Conservation (phyloP, 805 yeast genomes). For the Citeromyces nyonsensis region DNA sequence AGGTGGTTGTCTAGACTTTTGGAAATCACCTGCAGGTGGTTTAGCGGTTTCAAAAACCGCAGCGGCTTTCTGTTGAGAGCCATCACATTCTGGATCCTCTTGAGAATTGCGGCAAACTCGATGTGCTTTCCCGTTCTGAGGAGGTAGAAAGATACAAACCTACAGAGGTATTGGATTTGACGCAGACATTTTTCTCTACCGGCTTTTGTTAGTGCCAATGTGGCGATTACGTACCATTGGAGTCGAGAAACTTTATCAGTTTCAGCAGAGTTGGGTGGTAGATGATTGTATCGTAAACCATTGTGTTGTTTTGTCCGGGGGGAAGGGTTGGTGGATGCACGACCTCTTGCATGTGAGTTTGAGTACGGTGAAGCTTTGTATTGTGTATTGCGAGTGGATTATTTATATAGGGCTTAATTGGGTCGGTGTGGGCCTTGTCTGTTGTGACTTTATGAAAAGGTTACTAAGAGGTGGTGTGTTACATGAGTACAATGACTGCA, state of each 20-base stretch:
- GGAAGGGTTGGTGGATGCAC: too few species aligned
- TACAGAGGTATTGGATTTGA: conserved; percentile 62
- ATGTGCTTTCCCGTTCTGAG: conserved; percentile 37
- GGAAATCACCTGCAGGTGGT: conserved; percentile 55
- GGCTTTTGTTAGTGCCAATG: conserved; percentile 14
- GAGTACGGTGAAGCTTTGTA: too few species aligned
- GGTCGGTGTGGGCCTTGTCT: too few species aligned
- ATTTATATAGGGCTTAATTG: too few species aligned
- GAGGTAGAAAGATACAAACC: conserved; percentile 54
- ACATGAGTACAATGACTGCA: too few species aligned
- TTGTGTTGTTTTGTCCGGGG: conserved; percentile 7
- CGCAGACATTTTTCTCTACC: conserved; percentile 78
- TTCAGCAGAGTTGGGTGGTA: conserved; percentile 62
- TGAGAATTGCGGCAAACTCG: conserved; percentile 30
- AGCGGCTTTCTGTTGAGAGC: conserved; percentile 68
- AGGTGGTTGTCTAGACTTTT: conserved; percentile 57
- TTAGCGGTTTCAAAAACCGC: conserved; percentile 71
- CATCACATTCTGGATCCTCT: conserved; percentile 43
- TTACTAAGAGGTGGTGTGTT: too few species aligned
- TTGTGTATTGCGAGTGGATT: too few species aligned
- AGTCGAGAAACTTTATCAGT: conserved; percentile 46
- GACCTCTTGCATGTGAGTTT: too few species aligned
- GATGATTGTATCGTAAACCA: conserved; percentile 55
- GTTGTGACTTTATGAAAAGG: too few species aligned
- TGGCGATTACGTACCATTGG: conserved; percentile 16